Percentiles rank a stretch among this genome's conserved stretches.
Conservation (phyloP, 176 grass and related monocot genomes). For the Miscanthus lutarioriparius region DNA sequence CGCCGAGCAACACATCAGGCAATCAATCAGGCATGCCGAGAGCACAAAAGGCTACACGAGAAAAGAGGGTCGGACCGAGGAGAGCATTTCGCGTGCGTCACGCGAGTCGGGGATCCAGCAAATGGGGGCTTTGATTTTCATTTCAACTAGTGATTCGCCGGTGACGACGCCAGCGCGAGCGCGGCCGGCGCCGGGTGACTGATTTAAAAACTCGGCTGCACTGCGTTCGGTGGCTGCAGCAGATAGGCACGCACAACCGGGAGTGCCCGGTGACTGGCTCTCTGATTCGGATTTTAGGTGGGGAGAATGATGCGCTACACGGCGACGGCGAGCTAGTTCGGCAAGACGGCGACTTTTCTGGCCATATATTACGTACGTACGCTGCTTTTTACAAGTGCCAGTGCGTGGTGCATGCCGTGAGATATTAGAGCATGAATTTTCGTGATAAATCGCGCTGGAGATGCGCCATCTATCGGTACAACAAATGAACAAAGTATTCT, state of each 20-base stretch:
- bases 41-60: not conserved
- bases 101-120: conserved; percentile 13
- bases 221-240: not conserved
- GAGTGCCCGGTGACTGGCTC: conserved; percentile 38
- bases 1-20: too few relatives aligned
- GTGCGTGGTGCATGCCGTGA: not conserved
- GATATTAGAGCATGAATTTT: not conserved
- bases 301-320: conserved; percentile 17
- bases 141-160: conserved; percentile 28
- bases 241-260: conserved; percentile 24
- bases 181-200: not conserved
- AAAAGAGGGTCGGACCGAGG: not conserved
- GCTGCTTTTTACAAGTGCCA: not conserved
- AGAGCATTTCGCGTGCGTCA: conserved; percentile 28
- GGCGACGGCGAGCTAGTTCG: not conserved
- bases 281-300: conserved; percentile 36
- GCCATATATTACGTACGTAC: not conserved
- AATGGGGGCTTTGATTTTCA: conserved; percentile 14
- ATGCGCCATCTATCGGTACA: not conserved
- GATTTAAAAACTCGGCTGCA: not conserved
- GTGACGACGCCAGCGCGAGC: conserved; percentile 14
- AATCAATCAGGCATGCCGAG: too few relatives aligned
- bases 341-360: not conserved
- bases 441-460: not conserved
- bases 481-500: not conserved